phyloP scores from a whole-genome alignment of 2,329 filamentous ascomycete genomes.

The Xylaria digitata region DNA sequence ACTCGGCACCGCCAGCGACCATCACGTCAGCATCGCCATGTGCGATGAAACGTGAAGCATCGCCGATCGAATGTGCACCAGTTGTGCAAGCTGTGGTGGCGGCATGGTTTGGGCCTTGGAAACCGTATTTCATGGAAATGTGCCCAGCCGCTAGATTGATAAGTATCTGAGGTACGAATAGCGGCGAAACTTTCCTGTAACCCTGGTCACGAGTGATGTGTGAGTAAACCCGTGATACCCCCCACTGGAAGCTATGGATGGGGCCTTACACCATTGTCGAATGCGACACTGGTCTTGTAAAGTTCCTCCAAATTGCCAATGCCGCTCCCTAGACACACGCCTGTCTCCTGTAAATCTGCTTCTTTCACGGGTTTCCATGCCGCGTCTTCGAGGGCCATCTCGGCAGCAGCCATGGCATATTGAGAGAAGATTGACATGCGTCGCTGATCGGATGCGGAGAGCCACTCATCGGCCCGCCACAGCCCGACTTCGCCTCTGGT shows the following conservation, averaged over 20 bases:
- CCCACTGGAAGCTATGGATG: constrained; percentile 10
- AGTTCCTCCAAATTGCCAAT: constrained; percentile 95
- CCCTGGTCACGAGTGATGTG: constrained; percentile 65
- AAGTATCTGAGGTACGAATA: constrained; percentile 92
- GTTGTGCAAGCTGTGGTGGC: constrained; percentile 96
- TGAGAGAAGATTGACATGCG: constrained; percentile 93
- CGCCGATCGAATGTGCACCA: constrained; percentile 92
- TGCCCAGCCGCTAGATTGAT: constrained; percentile 97
- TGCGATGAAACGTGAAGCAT: constrained; percentile 92
- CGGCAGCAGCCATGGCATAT: constrained; percentile 86
- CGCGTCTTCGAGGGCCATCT: constrained; percentile 87
- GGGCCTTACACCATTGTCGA: constrained; percentile 73
- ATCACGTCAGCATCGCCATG: constrained; percentile 93
- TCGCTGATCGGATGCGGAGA: constrained; percentile 67
- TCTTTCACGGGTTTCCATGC: constrained; percentile 73
- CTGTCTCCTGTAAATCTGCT: constrained; percentile 78
- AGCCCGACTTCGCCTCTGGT: constrained; percentile 44
- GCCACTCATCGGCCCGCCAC: constrained; percentile 67
- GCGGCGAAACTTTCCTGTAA: constrained; percentile 90
- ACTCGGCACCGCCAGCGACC: constrained; percentile 94
- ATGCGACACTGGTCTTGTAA: constrained; percentile 83
- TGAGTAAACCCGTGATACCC: constrained; percentile 16
- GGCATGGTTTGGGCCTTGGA: constrained; percentile 91
- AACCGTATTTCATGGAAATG: constrained; percentile 90
- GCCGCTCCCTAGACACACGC: constrained; percentile 92